phyloP scores from a whole-genome alignment of 257 asterid genomes.

The Plantago elongata region DNA sequence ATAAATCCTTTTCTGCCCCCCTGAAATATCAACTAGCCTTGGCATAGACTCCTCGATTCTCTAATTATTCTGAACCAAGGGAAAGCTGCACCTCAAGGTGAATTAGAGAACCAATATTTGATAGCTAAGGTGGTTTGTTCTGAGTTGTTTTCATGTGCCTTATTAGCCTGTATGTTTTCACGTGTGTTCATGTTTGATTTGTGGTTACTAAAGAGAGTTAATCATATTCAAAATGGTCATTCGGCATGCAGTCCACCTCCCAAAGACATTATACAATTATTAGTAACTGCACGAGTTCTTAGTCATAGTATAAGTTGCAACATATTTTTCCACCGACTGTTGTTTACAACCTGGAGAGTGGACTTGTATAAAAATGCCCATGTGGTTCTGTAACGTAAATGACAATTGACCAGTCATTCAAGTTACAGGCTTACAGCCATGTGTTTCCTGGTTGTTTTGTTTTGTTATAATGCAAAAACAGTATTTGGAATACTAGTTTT shows the following conservation, averaged over 20 bases:
- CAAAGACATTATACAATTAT: background rate
- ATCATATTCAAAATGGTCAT: conserved; percentile 12
- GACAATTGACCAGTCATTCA: conserved; percentile 3
- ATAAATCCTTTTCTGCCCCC: background rate
- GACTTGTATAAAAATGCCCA: background rate
- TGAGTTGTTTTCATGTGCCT: background rate
- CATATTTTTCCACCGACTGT: no score
- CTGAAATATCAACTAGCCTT: background rate
- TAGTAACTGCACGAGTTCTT: background rate
- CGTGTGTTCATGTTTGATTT: background rate
- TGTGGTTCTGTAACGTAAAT: background rate
- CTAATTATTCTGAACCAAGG: background rate
- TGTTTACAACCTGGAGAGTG: background rate
- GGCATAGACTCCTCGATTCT: background rate
- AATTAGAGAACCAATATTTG: conserved; percentile 6
- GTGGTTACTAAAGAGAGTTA: conserved; percentile 8
- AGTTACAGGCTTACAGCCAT: conserved; percentile 1
- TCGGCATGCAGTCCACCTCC: conserved; percentile 9
- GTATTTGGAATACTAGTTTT: conserved; percentile 4
- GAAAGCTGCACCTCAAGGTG: background rate
- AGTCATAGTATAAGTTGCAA: no score
- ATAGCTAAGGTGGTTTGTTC: background rate
- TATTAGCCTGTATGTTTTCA: background rate
- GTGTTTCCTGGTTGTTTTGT: background rate
- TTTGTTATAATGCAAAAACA: background rate